Base-by-base conservation (phyloP, 345 rosid species). In the Ailanthus altissimus region DNA sequence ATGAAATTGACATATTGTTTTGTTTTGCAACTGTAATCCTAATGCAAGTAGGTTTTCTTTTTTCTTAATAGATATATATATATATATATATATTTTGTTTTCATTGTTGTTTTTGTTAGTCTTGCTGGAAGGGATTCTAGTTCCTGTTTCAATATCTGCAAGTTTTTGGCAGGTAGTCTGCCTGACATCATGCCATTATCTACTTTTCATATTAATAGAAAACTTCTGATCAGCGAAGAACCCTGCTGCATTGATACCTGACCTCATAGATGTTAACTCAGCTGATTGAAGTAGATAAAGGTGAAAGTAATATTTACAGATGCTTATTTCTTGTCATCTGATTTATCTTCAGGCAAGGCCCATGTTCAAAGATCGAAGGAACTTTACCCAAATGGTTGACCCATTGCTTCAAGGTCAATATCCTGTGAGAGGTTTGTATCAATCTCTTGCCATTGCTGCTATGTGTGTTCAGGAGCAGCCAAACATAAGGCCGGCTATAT, bases 391-490 rank as follows among this genome's bases (percentile, higher is more conserved):
- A 59, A 93, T 94, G 94, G 94, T 88, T 60, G 97, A 94, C 64
- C 98, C 98, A 0, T 77, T 58, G 74, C 97, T 94, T 23, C 86
- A 86, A 40, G 97, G 92, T 70, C 90, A 81, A 72, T 93, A 91
- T 81, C 97, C 97, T 0, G 66, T 83, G 5, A 88, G 91, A 83
- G 95, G 98, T 57, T 73, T 94, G 72, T 93, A 89, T 87, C 98
- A 94, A 86, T 94, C 94, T 4, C 89, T 94, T 49, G 98, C 97
- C 20, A 89, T 94, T 6, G 89, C 98, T 56, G 97, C 98, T 46
- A 93, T 94, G 97, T 94, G 98, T 10, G 93, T 94, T 36, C 98
- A 94, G 75, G 98, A 94, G 64, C 93, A 93, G 81, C 94, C 98
- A 12, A 88, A 83, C 61, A 84, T 89, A 90, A 84, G 98, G 54